Conservation (phyloP, 2,329 filamentous ascomycete genomes). For the Sclerotinia minor region DNA sequence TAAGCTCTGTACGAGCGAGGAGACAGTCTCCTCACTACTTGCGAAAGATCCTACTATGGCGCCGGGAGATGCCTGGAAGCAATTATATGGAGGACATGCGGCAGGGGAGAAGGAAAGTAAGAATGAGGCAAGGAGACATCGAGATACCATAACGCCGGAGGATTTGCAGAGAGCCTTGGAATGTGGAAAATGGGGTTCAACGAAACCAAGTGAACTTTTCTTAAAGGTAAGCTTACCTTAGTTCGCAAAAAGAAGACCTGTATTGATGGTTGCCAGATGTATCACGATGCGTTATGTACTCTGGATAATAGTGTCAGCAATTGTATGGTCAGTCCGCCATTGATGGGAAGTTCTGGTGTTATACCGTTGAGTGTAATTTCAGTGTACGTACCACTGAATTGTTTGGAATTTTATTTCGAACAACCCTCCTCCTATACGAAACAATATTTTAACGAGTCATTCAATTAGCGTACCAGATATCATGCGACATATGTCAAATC, state of each 20-base stretch:
- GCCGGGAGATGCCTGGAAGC: slow-evolving; percentile 56
- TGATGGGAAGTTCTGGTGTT: slow-evolving; percentile 62
- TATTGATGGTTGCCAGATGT: slow-evolving; percentile 33
- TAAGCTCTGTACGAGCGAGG: slow-evolving; percentile 52
- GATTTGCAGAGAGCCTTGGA: slow-evolving; percentile 54
- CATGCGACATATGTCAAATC: slow-evolving; percentile 71
- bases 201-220: slow-evolving; percentile 66
- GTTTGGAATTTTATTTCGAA: neutral
- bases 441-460: slow-evolving; percentile 22
- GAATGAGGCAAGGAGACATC: slow-evolving; percentile 30
- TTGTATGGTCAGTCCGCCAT: slow-evolving; percentile 56
- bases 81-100: slow-evolving; percentile 50
- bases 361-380: slow-evolving; percentile 70
- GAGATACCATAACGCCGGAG: slow-evolving; percentile 39
- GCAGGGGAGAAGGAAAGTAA: slow-evolving; percentile 32
- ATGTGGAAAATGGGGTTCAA: slow-evolving; percentile 68
- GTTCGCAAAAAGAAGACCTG: neutral
- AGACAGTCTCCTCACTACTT: slow-evolving; percentile 59
- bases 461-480: slow-evolving; percentile 63
- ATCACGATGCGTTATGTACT: slow-evolving; percentile 37
- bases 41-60: slow-evolving; percentile 54
- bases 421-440: no score
- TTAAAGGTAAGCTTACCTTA: slow-evolving; percentile 49
- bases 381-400: slow-evolving; percentile 43
- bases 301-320: slow-evolving; percentile 41